Base-by-base conservation (phyloP, 352 stramenopile species). In the Globisporangium cederbergense region DNA sequence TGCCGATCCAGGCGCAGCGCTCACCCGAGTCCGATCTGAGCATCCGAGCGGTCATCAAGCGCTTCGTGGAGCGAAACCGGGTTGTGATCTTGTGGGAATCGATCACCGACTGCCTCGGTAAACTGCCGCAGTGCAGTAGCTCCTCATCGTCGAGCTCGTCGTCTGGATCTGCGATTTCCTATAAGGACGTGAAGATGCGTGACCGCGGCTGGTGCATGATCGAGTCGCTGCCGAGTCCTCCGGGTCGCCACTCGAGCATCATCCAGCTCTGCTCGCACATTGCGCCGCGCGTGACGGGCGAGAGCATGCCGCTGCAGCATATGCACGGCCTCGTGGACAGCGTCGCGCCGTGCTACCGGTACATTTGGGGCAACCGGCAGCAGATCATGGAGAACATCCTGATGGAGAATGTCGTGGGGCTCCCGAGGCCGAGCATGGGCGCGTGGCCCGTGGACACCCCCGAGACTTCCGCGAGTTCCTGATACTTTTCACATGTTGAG, bases 211-310 rank as follows among this genome's bases (percentile, higher is more conserved):
- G 77, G 77, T 76, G 77, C 6, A 56, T 79, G 6, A 57, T 86
- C n/a, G 73, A 81, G 52, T 60, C 75, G 38, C 54, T 86, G 28
- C 58, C 67, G 36, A 61, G 50, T 2, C 58, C 64, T 2, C 45
- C 67, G 4, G 71, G 73, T 20, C 22, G 47, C 5, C 36, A 56
- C 40, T 79, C 77, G 59, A 86, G 70, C 42, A 76, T 86, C 38
- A 52, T 86, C n/a, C 75, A 86, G 62, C 63, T 86, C n/a, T 83
- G 75, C 49, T 86, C 77, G 46, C 79, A 83, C 58, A 62, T 86
- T 34, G 72, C 78, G 55, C 58, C 81, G 1, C 68, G 66, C 20
- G 73, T 65, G 22, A 69, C 66, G 3, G 73, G 65, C 40, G 71
- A 75, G 16, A 71, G 66, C 52, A 68, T 80, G 58, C 74, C 65